Conservation (phyloP, 140 eudicot species). For the Flaveria floridana region DNA sequence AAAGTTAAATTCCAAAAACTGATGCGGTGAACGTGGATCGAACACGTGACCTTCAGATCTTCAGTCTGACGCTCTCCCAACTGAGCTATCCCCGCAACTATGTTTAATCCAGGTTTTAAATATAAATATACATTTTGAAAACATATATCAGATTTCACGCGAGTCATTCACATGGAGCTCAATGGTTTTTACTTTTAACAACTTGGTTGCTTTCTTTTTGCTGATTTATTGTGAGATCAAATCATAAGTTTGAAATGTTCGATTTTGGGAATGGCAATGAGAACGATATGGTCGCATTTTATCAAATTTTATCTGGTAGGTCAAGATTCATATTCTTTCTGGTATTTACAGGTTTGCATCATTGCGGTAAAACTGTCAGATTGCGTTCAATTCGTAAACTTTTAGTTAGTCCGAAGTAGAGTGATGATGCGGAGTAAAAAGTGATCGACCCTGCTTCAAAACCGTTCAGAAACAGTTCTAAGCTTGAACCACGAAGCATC, state of each 20-base stretch:
- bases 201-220: constrained; percentile 29
- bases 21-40: constrained; percentile 62
- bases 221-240: constrained; percentile 1
- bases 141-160: too few relatives aligned
- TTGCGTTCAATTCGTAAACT: too few relatives aligned
- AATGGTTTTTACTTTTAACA: neutral
- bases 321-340: constrained; percentile 68
- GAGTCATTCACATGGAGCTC: too few relatives aligned
- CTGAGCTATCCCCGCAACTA: constrained; percentile 93
- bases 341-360: constrained; percentile 50
- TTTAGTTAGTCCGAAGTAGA: too few relatives aligned
- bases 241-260: constrained; percentile 26
- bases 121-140: too few relatives aligned
- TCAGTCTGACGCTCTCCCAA: constrained; percentile 97
- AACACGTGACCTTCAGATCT: constrained; percentile 74
- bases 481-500: constrained; percentile 82
- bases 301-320: constrained; percentile 49
- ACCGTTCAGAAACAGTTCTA: constrained; percentile 59
- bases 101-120: too few relatives aligned
- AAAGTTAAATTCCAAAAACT: too few relatives aligned
- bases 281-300: constrained; percentile 57
- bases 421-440: constrained; percentile 43
- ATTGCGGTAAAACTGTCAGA: too few relatives aligned
- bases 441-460: constrained; percentile 61
- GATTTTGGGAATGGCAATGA: constrained; percentile 22